Percentiles rank a stretch among this genome's conserved stretches.
Evolutionary conservation across 257 asterid genomes (phyloP).

Genomic region (Rehmannia glutinosa): DNA sequence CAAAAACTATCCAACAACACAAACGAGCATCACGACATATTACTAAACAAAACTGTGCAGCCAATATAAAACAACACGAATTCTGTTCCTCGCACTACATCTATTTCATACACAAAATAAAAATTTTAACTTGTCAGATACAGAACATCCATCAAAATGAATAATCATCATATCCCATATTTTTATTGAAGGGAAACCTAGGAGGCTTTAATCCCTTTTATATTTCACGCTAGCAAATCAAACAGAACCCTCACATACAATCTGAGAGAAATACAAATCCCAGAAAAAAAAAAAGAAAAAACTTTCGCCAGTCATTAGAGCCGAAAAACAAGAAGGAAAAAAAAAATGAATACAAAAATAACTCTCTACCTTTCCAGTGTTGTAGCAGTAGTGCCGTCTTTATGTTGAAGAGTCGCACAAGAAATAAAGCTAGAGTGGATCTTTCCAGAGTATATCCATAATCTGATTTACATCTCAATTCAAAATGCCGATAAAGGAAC

Average conservation of each 20-base stretch:
- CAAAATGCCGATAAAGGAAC: slow-evolving; percentile 41
- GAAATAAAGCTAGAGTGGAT: slow-evolving; percentile 45
- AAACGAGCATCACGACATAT: neutral
- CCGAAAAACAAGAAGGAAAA: slow-evolving; percentile 13
- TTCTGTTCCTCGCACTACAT: slow-evolving; percentile 11
- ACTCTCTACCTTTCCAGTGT: slow-evolving; percentile 38
- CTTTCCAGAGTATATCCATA: slow-evolving; percentile 50
- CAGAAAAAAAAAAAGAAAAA: slow-evolving; percentile 22
- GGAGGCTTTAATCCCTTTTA: slow-evolving; percentile 38
- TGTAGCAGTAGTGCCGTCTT: slow-evolving; percentile 34
- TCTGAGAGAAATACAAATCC: slow-evolving; percentile 43
- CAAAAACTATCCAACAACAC: neutral
- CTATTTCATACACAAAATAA: slow-evolving; percentile 24
- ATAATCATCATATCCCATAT: slow-evolving; percentile 31
- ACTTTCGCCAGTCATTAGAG: slow-evolving; percentile 42
- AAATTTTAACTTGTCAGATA: slow-evolving; percentile 13
- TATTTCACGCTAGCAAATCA: slow-evolving; percentile 54
- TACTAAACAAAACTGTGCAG: neutral
- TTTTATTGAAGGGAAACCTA: slow-evolving; percentile 48
- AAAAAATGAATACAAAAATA: slow-evolving; percentile 36
- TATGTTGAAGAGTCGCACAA: slow-evolving; percentile 46
- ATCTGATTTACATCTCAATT: slow-evolving; percentile 64
- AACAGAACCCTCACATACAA: slow-evolving; percentile 55
- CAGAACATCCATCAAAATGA: slow-evolving; percentile 35
- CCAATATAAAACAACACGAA: neutral